Conservation (phyloP, 768 basidiomycete species). For the Imleria badia region DNA sequence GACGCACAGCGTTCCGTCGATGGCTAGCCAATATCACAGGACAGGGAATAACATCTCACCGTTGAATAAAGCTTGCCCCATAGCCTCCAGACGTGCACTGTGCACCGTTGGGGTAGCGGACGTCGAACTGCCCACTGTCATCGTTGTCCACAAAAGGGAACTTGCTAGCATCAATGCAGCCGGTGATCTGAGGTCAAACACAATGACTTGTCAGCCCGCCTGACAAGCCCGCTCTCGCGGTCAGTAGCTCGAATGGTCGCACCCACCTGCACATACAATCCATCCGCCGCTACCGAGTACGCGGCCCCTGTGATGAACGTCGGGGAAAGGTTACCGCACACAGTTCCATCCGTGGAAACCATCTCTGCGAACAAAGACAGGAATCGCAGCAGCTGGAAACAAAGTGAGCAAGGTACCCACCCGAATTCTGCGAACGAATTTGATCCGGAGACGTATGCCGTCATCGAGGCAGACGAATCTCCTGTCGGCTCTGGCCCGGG, state of each 20-base stretch:
- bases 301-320: too few relatives aligned
- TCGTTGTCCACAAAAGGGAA: constrained; percentile 39
- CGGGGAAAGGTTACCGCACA: constrained; percentile 32
- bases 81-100: constrained; percentile 52
- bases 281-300: too few relatives aligned
- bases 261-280: too few relatives aligned
- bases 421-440: constrained; percentile 32
- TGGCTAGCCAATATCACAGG: neutral
- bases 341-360: constrained; percentile 34
- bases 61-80: constrained; percentile 51
- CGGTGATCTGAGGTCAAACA: too few relatives aligned
- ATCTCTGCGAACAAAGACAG: constrained; percentile 27
- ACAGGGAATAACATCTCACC: constrained; percentile 30
- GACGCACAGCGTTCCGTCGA: neutral
- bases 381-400: neutral
- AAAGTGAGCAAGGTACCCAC: constrained; percentile 16
- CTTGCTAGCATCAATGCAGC: too few relatives aligned
- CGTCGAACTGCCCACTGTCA: constrained; percentile 50
- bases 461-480: constrained; percentile 30
- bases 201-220: too few relatives aligned
- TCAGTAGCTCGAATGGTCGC: too few relatives aligned
- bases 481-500: constrained; percentile 44
- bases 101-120: constrained; percentile 52
- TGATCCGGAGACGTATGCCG: constrained; percentile 33
- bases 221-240: too few relatives aligned